phyloP scores from a whole-genome alignment of 1,284 basidiomycete genomes.

The Cryptococcus hybrid region DNA sequence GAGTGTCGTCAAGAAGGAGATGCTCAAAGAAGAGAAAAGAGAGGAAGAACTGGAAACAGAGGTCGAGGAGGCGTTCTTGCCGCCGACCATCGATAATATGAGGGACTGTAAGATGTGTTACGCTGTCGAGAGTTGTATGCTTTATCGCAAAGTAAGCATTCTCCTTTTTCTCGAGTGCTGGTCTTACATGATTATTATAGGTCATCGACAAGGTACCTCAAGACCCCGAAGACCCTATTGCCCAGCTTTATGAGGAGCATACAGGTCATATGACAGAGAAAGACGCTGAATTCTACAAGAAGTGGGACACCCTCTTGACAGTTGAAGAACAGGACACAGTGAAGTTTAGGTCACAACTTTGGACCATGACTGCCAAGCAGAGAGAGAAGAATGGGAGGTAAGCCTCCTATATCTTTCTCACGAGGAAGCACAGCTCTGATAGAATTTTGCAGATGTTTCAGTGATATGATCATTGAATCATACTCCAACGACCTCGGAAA shows the following conservation, averaged over 20 bases:
- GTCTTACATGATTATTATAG: constrained; percentile 46
- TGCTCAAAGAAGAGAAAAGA: neutral
- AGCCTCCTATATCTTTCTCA: constrained; percentile 2
- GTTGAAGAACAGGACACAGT: constrained; percentile 85
- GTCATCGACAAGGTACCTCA: constrained; percentile 63
- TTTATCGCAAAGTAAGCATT: constrained; percentile 74
- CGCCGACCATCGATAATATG: constrained; percentile 81
- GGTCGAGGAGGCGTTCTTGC: constrained; percentile 61
- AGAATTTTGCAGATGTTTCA: constrained; percentile 57
- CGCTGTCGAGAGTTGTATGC: constrained; percentile 81
- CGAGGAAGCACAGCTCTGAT: too few relatives aligned
- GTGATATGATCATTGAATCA: constrained; percentile 67
- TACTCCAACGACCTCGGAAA: constrained; percentile 43
- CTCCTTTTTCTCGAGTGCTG: neutral
- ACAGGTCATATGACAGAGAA: constrained; percentile 70
- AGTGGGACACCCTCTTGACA: constrained; percentile 84
- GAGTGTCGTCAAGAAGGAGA: neutral
- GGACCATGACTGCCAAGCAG: constrained; percentile 81
- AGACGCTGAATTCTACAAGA: constrained; percentile 78
- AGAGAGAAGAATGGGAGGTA: constrained; percentile 74
- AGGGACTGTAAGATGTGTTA: constrained; percentile 79
- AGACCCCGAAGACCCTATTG: constrained; percentile 64
- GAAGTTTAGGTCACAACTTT: constrained; percentile 76
- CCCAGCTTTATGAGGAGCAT: constrained; percentile 55
- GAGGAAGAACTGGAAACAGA: neutral